Evolutionary conservation across 1,284 basidiomycete genomes (phyloP), one percentile per base, ranked within the genome.

Genomic region (Trichosporon ovoides): DNA sequence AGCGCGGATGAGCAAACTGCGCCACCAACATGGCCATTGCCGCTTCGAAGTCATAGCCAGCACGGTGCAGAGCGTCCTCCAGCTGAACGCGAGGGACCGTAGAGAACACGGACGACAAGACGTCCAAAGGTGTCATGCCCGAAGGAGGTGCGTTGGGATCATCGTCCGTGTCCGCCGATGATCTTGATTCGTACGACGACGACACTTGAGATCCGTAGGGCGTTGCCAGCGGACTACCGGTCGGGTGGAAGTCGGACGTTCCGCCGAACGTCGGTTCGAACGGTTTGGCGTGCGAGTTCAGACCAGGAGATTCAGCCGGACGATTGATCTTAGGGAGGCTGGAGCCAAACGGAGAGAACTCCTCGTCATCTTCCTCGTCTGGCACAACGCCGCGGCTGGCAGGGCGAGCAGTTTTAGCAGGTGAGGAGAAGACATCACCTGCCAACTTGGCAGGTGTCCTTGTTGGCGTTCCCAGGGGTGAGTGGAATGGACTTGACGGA

Each of bases 61-160:
- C 88, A 55, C 84, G 82, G 22, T 87, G 85, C 7, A 98, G 82
- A 0, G 94, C 94, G 61, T 96, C 92, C 75, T 98, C 95, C 3
- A 98, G 83, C 70, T 97, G 92, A 7, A 87, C 87, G 3, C 90
- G 87, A 0, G 92, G 88, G 6, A 96, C 82, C 1, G 89, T 86
- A 3, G 89, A 86, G 37, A 98, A 97, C 36, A 98, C 90, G 35
- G 90, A 93, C 68, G 85, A 87, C 19, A 98, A 85, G 38, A 98
- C 91, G 69, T 98, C 95, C 66, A 98, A 89, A 0, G 95, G 95
- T 1, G 94, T 95, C 89, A 98, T 95, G 35, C 91, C 90, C 66
- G 89, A 87, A 0, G 70, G 65, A 3, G 67, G 66, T 31, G 68
- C 62, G 18, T 58, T 56, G 3, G 66, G 54, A 16, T 68, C 70